These are phyloP conservation scores for Cryphonectria carpinicola DNA, from an alignment of 2,329 filamentous ascomycete genomes.

Conservation along the genomic window DNA sequence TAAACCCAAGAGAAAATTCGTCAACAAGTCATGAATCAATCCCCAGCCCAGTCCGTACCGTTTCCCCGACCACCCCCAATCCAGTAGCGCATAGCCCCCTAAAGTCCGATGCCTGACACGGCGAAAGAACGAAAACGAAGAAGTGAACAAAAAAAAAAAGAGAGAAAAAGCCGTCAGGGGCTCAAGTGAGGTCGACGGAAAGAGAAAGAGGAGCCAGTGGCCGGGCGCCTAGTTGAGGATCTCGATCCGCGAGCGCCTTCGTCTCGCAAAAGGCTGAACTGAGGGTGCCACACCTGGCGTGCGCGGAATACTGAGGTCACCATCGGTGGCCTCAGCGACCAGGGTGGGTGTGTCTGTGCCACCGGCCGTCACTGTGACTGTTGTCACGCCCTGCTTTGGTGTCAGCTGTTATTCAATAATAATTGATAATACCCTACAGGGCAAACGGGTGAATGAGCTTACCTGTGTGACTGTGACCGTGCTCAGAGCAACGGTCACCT, in stretches of 20 bases:
- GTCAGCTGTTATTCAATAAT: neutral
- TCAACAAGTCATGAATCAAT: neutral
- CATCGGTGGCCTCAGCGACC: slow-evolving; percentile 17
- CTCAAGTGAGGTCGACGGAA: neutral
- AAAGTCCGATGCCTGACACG: neutral
- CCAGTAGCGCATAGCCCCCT: slow-evolving; percentile 1
- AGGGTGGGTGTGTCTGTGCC: neutral
- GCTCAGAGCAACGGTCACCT: slow-evolving; percentile 20
- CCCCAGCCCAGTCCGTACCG: neutral
- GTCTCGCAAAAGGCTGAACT: slow-evolving; percentile 23
- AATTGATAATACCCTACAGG: neutral
- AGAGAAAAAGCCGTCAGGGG: neutral
- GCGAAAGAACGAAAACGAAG: slow-evolving; percentile 12
- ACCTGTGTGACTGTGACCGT: slow-evolving; percentile 28
- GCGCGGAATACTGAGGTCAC: slow-evolving; percentile 12
- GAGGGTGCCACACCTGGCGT: slow-evolving; percentile 25
- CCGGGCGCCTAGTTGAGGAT: slow-evolving; percentile 4
- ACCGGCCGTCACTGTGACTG: slow-evolving; percentile 17
- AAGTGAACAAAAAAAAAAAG: neutral
- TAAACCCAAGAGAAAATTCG: neutral
- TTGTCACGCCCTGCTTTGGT: slow-evolving; percentile 16
- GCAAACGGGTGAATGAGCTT: neutral
- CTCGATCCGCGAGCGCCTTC: slow-evolving; percentile 26
- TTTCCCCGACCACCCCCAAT: neutral
- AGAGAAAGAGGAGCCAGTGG: neutral